A percentile compares a stretch with the other conserved stretches of the same genome.
Conservation (phyloP, 106 monocot species). For the Allium sativum region DNA sequence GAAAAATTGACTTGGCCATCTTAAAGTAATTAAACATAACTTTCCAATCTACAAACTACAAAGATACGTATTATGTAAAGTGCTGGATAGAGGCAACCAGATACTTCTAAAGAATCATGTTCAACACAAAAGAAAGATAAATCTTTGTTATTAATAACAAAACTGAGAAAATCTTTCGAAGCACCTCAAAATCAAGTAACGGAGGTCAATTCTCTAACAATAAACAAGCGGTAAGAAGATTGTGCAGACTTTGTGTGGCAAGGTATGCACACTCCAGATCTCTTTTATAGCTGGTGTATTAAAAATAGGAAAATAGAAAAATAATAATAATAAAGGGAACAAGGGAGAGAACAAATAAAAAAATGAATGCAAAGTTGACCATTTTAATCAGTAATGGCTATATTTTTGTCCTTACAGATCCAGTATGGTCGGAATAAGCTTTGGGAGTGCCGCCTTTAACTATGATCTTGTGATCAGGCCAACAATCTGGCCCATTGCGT, state of each 20-base stretch:
- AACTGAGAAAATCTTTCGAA: no score
- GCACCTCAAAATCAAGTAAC: slow-evolving; percentile 96
- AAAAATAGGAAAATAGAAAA: no score
- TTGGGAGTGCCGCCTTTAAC: slow-evolving; percentile 79
- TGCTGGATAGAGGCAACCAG: background rate
- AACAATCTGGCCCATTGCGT: slow-evolving; percentile 97
- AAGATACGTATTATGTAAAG: no score
- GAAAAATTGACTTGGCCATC: no score
- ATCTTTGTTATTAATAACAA: no score
- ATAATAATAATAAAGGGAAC: background rate
- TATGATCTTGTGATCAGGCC: slow-evolving; percentile 76
- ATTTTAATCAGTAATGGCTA: background rate
- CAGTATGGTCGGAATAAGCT: slow-evolving; percentile 72
- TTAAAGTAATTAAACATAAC: no score
- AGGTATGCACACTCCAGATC: slow-evolving; percentile 63
- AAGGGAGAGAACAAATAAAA: no score
- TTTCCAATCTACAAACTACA: no score
- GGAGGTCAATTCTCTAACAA: slow-evolving; percentile 87
- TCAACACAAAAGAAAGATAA: background rate
- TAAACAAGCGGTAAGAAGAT: slow-evolving; percentile 75
- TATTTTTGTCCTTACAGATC: slow-evolving; percentile 46
- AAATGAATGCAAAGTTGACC: background rate
- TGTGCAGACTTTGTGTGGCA: slow-evolving; percentile 66
- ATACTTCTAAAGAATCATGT: background rate
- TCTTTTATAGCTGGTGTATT: slow-evolving; percentile 55